Percentiles rank a stretch among this genome's conserved stretches.
phyloP scores from a whole-genome alignment of 2,329 filamentous ascomycete genomes.

The Ophiostoma pallidulum region DNA sequence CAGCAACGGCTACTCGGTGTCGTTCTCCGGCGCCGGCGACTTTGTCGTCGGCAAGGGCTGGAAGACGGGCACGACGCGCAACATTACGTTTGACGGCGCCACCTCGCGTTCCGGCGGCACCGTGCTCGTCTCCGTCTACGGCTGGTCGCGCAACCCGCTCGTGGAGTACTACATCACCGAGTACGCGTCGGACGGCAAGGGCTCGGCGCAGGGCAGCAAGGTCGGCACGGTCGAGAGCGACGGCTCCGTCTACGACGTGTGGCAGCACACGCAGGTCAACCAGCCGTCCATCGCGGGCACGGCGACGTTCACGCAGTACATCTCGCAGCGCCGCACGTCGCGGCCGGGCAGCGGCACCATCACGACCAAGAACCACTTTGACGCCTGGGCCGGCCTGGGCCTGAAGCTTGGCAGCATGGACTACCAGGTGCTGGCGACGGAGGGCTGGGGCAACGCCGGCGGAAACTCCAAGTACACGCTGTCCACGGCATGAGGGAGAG shows the following conservation, averaged over 20 bases:
- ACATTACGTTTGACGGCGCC: conserved; percentile 23
- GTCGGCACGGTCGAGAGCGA: conserved; percentile 26
- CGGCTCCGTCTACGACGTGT: conserved; percentile 28
- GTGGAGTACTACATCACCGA: conserved; percentile 32
- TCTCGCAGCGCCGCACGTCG: conserved; percentile 36
- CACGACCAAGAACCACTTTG: conserved; percentile 40
- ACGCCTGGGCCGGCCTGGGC: conserved; percentile 38
- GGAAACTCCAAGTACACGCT: conserved; percentile 24
- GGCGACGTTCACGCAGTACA: conserved; percentile 40
- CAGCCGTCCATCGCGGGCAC: conserved; percentile 38
- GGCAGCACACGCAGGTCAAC: conserved; percentile 29
- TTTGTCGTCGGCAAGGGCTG: conserved; percentile 52
- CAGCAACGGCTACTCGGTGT: conserved; percentile 31
- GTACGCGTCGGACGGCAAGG: conserved; percentile 23
- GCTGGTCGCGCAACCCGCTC: conserved; percentile 29
- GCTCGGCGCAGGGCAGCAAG: conserved; percentile 23
- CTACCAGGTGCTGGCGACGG: conserved; percentile 44
- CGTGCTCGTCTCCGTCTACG: conserved; percentile 28
- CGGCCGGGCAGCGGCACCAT: conserved; percentile 37
- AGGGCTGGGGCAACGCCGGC: conserved; percentile 31
- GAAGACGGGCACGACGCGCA: conserved; percentile 39
- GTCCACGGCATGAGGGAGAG: conserved; percentile 1
- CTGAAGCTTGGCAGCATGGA: conserved; percentile 37
- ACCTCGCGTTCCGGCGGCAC: conserved; percentile 20
- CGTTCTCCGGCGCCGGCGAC: conserved; percentile 37